Evolutionary conservation across 192 early-diverging fungal genomes (phyloP), one percentile per base, ranked within the genome.

Genomic region (Mortierella claussenii): DNA sequence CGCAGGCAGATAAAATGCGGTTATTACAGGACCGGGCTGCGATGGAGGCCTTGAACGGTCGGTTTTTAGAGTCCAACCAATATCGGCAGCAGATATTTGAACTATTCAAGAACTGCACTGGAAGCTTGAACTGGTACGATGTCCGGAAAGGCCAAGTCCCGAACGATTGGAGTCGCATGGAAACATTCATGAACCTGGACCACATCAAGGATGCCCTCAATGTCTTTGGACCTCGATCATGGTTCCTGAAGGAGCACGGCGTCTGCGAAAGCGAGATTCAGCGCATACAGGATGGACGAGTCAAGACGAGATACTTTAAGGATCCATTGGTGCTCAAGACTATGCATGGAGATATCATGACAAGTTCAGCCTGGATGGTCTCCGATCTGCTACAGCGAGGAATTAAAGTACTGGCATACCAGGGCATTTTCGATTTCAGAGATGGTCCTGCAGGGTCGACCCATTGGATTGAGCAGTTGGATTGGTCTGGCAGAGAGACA

Each of bases 401-500:
- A 3, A 84, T 85, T 60, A 58, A 67, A 4, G 88, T 92, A 23
- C 52, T 92, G 27, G 80, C 92, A 8, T 91, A 76, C 63, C 94
- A 95, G 76, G 94, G 90, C 5, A 84, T 94, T 49, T 93, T 93
- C 80, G 94, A 95, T 80, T 93, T 90, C 66, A 85, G 94, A 42
- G 94, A 95, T 57, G 94, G 89, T 5, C 82, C 90, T 15, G 65
- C 87, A 17, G 87, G 86, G 1, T 88, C 83, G 20, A 88, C 78
- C 13, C 67, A 83, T 43, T 95, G 92, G 91, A 89, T 95, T 68
- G 84, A 89, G 26, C 68, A 69, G 20, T 57, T 85, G 3, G 74
- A 87, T 3, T 89, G 87, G 87, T 20, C 53, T 7, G 82, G 70
- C 20, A 60, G 60, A 44, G 47, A 59, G n/a, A 60, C 45, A 32